Evolutionary conservation across 1,284 basidiomycete species (phyloP).

Genomic region (Volvariella surrecta): DNA sequence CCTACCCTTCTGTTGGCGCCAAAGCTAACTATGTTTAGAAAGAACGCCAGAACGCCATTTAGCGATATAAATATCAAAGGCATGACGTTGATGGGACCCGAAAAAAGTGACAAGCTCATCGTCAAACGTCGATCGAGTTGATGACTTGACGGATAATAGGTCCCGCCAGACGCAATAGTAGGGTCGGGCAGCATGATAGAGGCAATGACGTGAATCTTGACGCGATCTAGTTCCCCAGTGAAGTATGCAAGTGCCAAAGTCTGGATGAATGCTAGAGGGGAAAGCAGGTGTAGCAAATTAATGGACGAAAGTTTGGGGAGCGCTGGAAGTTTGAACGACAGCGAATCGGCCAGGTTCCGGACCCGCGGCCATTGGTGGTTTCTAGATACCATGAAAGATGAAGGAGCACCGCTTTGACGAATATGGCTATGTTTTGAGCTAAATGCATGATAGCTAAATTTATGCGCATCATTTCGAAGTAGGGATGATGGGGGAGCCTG

Average conservation of each 20-base stretch:
- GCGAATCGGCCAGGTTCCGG: constrained; percentile 7
- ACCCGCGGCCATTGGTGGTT: constrained; percentile 2
- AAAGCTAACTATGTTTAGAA: constrained; percentile 86
- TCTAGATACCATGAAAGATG: constrained; percentile 12
- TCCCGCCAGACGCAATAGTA: constrained; percentile 1
- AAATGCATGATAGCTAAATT: too few relatives aligned
- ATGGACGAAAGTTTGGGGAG: constrained; percentile 29
- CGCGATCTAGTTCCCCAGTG: constrained; percentile 70
- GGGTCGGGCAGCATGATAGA: constrained; percentile 16
- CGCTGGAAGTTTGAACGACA: constrained; percentile 8
- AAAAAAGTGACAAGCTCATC: constrained; percentile 3
- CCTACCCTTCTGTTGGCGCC: constrained; percentile 87
- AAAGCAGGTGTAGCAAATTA: constrained; percentile 85
- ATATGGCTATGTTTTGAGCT: too few relatives aligned
- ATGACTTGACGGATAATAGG: not conserved
- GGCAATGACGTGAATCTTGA: constrained; percentile 34
- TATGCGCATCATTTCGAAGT: not conserved
- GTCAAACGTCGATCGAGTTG: too few relatives aligned
- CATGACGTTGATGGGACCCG: constrained; percentile 8
- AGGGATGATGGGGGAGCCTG: constrained; percentile 32
- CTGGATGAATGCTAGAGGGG: constrained; percentile 83
- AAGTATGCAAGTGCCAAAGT: constrained; percentile 70
- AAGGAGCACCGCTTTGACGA: not conserved
- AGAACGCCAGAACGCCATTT: constrained; percentile 85
- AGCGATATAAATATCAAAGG: constrained; percentile 50